Conservation (phyloP, 495 filamentous ascomycete species). For the Peziza echinospora region DNA sequence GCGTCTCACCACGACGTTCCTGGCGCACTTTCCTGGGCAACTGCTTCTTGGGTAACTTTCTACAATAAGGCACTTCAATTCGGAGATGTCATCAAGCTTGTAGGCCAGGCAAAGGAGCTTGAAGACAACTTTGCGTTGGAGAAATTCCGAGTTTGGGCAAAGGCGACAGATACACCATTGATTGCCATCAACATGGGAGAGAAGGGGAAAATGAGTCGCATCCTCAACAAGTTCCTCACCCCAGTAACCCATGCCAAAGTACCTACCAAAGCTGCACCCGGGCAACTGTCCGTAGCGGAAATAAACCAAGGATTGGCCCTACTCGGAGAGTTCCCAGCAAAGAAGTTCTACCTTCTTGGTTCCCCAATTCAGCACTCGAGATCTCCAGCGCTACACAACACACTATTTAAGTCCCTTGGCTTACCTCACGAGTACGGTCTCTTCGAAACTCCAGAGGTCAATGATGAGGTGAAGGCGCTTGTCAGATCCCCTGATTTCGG, state of each 20-base stretch:
- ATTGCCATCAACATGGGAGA: conserved; percentile 96
- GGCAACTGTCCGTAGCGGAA: conserved; percentile 78
- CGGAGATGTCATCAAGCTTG: conserved; percentile 86
- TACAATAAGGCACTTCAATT: conserved; percentile 73
- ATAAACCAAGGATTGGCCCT: conserved; percentile 58
- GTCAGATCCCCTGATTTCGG: conserved; percentile 60
- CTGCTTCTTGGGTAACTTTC: conserved; percentile 65
- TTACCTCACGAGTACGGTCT: conserved; percentile 74
- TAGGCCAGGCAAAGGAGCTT: conserved; percentile 55
- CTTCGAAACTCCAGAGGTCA: conserved; percentile 46
- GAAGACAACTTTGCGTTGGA: conserved; percentile 72
- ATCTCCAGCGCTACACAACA: conserved; percentile 77
- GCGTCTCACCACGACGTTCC: conserved; percentile 85
- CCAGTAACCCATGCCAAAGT: conserved; percentile 80
- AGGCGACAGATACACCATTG: conserved; percentile 49
- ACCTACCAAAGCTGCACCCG: conserved; percentile 82
- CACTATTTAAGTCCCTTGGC: conserved; percentile 53
- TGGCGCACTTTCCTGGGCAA: conserved; percentile 60
- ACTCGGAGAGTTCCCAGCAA: conserved; percentile 56
- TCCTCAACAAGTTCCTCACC: conserved; percentile 83
- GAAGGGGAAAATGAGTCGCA: conserved; percentile 66
- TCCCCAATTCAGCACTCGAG: conserved; percentile 58
- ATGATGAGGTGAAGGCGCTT: conserved; percentile 38
- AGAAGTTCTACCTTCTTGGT: conserved; percentile 71
- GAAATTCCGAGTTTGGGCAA: conserved; percentile 60